Base-by-base conservation (phyloP, 2,329 filamentous ascomycete species). In the Biscogniauxia mediterranea region DNA sequence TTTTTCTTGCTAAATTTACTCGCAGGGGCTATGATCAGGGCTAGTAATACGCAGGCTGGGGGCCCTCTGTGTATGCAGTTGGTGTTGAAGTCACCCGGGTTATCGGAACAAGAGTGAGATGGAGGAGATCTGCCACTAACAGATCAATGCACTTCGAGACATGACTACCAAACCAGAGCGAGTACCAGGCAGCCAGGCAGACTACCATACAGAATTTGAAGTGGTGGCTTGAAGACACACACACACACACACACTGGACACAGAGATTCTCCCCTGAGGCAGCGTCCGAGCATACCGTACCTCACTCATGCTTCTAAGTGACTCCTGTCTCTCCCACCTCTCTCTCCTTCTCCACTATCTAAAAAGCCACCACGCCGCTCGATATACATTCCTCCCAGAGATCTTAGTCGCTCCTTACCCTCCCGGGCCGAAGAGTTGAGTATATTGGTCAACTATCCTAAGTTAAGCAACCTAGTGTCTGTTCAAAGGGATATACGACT, bases 361-460 rank as follows among this genome's bases (percentile, higher is more conserved):
- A 52, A 38, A 25, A 61, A 58, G 59, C 62, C 64, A 59, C 60
- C 63, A 64, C 61, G 66, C 66, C 64, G 64, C 61, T 61, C 65
- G 57, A 54, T 57, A 53, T 49, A 25, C 71, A 73, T 73, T 73
- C 71, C 70, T 70, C 50, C 57, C 62, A 57, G 60, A 59, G 42
- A 57, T 67, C 61, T 65, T 61, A 64, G 63, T 61, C 56, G 57
- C 61, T 64, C 52, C 64, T 61, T 63, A 66, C 67, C 69, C 66
- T 66, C 63, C 63, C 69, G 66, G 71, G 59, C 65, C 67, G 58
- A 69, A 68, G 62, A 65, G 62, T 64, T 46, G 53, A 62, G 64
- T 67, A 69, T 71, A 72, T 70, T 70, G 67, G 66, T 62, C 60
- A 65, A 64, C 68, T 65, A 67, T 68, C 64, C 69, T 60, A 64